Conservation (phyloP, 495 filamentous ascomycete species). For the Xylaria nigripes region DNA sequence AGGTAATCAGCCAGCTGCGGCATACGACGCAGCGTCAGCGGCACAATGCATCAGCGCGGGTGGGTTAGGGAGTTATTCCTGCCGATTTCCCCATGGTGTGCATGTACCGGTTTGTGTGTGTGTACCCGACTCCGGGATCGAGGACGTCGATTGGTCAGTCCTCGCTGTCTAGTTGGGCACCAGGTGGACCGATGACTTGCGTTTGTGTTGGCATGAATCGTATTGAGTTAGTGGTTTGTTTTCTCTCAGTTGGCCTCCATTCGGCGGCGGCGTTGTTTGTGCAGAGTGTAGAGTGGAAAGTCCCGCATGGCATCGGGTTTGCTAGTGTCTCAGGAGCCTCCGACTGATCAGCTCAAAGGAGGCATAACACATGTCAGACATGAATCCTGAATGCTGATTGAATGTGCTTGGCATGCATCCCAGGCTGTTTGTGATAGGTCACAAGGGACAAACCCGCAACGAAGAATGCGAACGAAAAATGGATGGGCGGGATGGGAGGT, state of each 20-base stretch:
- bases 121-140: slow-evolving; percentile 3
- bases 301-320: slow-evolving; percentile 8
- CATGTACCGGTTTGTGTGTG: background rate
- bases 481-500: slow-evolving; percentile 1
- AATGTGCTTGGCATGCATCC: slow-evolving; percentile 6
- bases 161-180: background rate
- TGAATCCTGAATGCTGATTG: slow-evolving; percentile 3
- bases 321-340: background rate
- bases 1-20: slow-evolving; percentile 1
- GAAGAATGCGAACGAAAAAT: slow-evolving; percentile 12
- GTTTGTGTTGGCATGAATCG: slow-evolving; percentile 6
- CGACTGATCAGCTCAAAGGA: slow-evolving; percentile 3
- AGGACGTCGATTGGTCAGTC: background rate
- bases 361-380: slow-evolving; percentile 7
- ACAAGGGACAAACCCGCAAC: slow-evolving; percentile 5
- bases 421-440: slow-evolving; percentile 8
- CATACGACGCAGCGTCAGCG: slow-evolving; percentile 6
- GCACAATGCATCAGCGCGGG: slow-evolving; percentile 9
- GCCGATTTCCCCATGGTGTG: background rate
- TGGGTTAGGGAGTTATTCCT: slow-evolving; percentile 8
- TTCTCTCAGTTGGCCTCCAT: background rate
- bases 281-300: slow-evolving; percentile 1
- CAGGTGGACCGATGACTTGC: background rate
- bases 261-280: slow-evolving; percentile 5
- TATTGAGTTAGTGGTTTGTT: background rate